phyloP scores from a whole-genome alignment of 2,329 filamentous ascomycete species.

The Alternaria rosae region DNA sequence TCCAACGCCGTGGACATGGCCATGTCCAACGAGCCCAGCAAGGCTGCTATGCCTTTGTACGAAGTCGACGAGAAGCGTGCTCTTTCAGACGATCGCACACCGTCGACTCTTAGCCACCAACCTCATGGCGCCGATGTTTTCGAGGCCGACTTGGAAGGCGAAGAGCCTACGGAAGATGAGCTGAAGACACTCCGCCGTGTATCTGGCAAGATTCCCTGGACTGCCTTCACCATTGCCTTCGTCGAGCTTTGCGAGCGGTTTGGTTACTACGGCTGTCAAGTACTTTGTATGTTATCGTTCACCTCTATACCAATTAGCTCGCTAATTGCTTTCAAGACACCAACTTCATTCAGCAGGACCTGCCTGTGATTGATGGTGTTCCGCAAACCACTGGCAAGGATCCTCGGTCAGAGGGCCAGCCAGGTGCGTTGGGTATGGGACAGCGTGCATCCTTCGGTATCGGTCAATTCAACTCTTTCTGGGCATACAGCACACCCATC shows the following conservation, averaged over 20 bases:
- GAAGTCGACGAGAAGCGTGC: conserved; percentile 45
- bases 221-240: conserved; percentile 73
- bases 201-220: conserved; percentile 69
- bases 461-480: conserved; percentile 50
- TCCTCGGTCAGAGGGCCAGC: conserved; percentile 39
- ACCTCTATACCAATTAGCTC: not conserved
- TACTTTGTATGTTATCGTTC: conserved; percentile 62
- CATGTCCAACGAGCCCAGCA: conserved; percentile 44
- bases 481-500: conserved; percentile 53
- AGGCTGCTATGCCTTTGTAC: conserved; percentile 40
- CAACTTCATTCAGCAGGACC: conserved; percentile 50
- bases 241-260: conserved; percentile 80
- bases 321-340: conserved; percentile 38
- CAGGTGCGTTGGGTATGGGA: conserved; percentile 47
- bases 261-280: conserved; percentile 76
- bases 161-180: conserved; percentile 68
- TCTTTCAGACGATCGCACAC: conserved; percentile 26
- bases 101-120: conserved; percentile 26
- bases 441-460: conserved; percentile 49
- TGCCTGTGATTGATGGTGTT: conserved; percentile 46
- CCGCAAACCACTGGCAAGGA: conserved; percentile 42
- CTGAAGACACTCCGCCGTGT: conserved; percentile 67
- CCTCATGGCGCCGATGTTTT: conserved; percentile 34
- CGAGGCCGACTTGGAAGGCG: conserved; percentile 44
- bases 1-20: conserved; percentile 46